Percentiles rank a stretch among this genome's conserved stretches.
phyloP scores from a whole-genome alignment of 2,329 filamentous ascomycete genomes.

The Boeremia exigua region DNA sequence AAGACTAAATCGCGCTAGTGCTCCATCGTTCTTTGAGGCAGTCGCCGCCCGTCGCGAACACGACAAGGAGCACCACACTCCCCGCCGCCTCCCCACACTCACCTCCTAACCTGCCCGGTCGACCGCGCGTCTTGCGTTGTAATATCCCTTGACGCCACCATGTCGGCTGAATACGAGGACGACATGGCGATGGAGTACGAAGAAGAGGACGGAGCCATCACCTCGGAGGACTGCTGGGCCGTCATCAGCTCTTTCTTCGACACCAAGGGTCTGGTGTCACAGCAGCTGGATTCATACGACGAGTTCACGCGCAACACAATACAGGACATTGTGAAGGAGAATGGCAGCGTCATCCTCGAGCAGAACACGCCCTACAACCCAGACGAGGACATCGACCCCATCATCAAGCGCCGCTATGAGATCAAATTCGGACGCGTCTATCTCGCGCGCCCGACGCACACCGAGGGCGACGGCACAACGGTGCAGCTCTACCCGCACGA shows the following conservation, averaged over 20 bases:
- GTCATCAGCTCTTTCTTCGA: slow-evolving; percentile 98
- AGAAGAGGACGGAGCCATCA: slow-evolving; percentile 72
- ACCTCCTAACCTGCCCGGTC: slow-evolving; percentile 11
- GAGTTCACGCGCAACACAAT: slow-evolving; percentile 95
- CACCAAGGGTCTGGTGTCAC: slow-evolving; percentile 90
- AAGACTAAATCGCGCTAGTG: slow-evolving; percentile 10
- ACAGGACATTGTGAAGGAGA: slow-evolving; percentile 92
- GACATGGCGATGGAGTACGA: slow-evolving; percentile 67
- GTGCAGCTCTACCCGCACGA: slow-evolving; percentile 90
- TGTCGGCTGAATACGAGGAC: slow-evolving; percentile 62
- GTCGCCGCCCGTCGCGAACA: slow-evolving; percentile 32
- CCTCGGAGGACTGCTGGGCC: slow-evolving; percentile 97
- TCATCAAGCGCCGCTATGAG: slow-evolving; percentile 89
- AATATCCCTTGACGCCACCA: slow-evolving; percentile 35
- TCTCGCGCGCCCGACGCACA: slow-evolving; percentile 87
- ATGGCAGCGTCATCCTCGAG: slow-evolving; percentile 89
- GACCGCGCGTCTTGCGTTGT: slow-evolving; percentile 9
- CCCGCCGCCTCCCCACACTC: slow-evolving; percentile 21
- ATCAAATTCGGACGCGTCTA: slow-evolving; percentile 92
- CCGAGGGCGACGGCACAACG: slow-evolving; percentile 89
- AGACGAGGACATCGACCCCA: slow-evolving; percentile 71
- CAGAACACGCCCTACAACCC: slow-evolving; percentile 81
- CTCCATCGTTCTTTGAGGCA: slow-evolving; percentile 27
- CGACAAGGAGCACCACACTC: slow-evolving; percentile 25
- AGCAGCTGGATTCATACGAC: slow-evolving; percentile 98